Evolutionary conservation across 2,329 filamentous ascomycete genomes (phyloP), one percentile per base, ranked within the genome.

Genomic region (Epichloe elymi): DNA sequence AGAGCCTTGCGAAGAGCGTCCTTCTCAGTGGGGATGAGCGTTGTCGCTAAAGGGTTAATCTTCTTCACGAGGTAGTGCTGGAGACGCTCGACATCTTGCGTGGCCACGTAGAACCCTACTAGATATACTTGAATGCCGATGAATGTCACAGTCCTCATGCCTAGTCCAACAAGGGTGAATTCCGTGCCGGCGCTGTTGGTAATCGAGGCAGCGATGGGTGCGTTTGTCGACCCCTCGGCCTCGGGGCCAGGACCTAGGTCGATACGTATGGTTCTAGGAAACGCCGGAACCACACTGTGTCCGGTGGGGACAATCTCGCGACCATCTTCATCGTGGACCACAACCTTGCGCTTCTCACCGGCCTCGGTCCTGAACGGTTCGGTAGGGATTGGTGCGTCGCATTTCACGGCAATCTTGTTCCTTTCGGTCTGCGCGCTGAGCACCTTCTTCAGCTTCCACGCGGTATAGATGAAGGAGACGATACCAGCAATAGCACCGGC

Each of bases 91-190:
- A 98, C 82, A 61, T 95, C 89, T 38, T 83, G 73, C 0, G 85
- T 91, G 26, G 89, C 87, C 26, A 97, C 77, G 70, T 98, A 98
- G 60, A 94, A 80, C 15, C 91, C 93, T 0, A 95, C 86, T 17
- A 97, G 86, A 70, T 98, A 98, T 49, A 98, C 93, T 65, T 95
- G 84, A 43, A 98, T 88, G 46, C 80, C 74, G 43, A 97, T 71
- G 66, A 97, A 95, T 23, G 86, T 94, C 35, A 98, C 93, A 1
- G 85, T 89, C 51, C 93, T 80, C 55, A 94, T 83, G 17, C 93
- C 93, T 5, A 96, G 71, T 0, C 93, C 93, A 6, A 97, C 78
- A 0, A 97, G 76, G 20, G 88, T 90, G 66, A 96, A 97, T 60
- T 95, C 85, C 60, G 66, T 79, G 55, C 67, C 75, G 53, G 70